Evolutionary conservation across 2,329 filamentous ascomycete species (phyloP).

Genomic region (Sporothrix curviconia): DNA sequence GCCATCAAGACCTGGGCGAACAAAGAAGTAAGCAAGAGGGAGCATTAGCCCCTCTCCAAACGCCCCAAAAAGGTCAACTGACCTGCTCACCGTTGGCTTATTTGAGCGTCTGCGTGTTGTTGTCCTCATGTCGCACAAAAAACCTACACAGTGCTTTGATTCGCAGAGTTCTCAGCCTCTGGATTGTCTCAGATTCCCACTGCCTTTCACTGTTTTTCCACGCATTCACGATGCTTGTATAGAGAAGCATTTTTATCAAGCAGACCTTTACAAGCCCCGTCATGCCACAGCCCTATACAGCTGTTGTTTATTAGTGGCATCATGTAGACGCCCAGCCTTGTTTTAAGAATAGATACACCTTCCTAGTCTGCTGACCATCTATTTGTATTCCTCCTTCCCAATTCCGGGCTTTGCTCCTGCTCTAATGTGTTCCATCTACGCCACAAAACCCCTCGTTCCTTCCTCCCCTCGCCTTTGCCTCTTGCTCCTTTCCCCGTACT

Average conservation of each 20-base stretch:
- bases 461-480: background rate
- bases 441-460: background rate
- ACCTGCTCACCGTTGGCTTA: background rate
- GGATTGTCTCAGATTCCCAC: too few relatives aligned
- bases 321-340: too few relatives aligned
- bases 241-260: too few relatives aligned
- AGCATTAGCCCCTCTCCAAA: too few relatives aligned
- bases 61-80: background rate
- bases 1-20: background rate
- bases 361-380: background rate
- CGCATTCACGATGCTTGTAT: too few relatives aligned
- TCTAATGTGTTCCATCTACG: background rate
- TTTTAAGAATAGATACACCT: background rate
- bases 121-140: too few relatives aligned
- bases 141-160: too few relatives aligned
- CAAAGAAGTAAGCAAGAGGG: background rate
- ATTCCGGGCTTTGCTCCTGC: background rate
- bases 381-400: background rate
- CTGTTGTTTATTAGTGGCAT: background rate
- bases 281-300: background rate
- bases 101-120: too few relatives aligned
- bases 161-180: too few relatives aligned
- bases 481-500: background rate
- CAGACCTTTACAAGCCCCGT: too few relatives aligned
- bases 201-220: too few relatives aligned